Evolutionary conservation across 805 yeast species (phyloP), one percentile per base, ranked within the genome.

Genomic region (Barnettozyma populi): DNA sequence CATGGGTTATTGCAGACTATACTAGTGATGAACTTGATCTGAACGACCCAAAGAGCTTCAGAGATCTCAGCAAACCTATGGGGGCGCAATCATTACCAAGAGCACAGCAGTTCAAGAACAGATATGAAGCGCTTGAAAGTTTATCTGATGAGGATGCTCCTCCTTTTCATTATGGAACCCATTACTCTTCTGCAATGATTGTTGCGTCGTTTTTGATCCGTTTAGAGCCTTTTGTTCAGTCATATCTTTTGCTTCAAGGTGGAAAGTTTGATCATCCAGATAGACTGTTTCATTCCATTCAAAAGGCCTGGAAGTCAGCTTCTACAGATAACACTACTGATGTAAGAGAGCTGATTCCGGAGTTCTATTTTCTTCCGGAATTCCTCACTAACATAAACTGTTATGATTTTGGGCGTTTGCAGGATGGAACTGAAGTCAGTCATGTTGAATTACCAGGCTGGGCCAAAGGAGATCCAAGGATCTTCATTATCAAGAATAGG

Each of bases 141-240:
- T 68, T 89, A 48, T 57, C 75, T 16, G 90, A 84, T 52, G 70
- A 65, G 0, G 59, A 67, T 5, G 71, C 88, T 0, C 89, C 90
- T 0, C 86, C 96, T 0, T 89, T 89, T 64, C 96, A 89, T 62
- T 89, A 89, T 59, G 97, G 97, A 2, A 90, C 97, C 0, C 97
- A 89, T 63, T 89, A 89, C 61, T 88, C 96, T 0, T 86, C 95
- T 0, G 95, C 96, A 0, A 90, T 89, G 97, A 88, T 89, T 59
- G 96, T 88, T 2, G 76, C 95, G 0, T 84, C 94, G 0, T 89
- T 77, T 56, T 63, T 89, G 53, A 86, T 89, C 35, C 71, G 97
- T 43, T 56, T 89, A 23, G 77, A 82, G 52, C 97, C 97, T 0
- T 86, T 80, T 64, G 92, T 85, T 2, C 86, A 85, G 45, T 83